These are phyloP conservation scores for Boletus rubropictus DNA, from an alignment of 768 basidiomycete genomes.

Conservation along the genomic window DNA sequence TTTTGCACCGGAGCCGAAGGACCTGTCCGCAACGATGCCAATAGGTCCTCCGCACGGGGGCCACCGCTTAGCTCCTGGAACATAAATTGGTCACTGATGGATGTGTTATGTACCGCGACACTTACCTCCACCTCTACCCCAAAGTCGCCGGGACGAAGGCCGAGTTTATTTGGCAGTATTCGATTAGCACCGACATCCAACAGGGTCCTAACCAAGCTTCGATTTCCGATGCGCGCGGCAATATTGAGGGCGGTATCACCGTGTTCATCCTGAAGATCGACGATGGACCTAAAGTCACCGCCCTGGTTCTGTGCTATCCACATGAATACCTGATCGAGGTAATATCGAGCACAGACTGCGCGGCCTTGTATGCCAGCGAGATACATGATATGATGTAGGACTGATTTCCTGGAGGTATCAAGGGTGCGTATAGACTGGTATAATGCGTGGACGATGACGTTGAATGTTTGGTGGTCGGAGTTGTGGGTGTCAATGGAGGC, in stretches of 20 bases:
- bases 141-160: conserved; percentile 89
- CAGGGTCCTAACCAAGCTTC: conserved; percentile 77
- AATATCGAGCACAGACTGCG: conserved; percentile 78
- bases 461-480: conserved; percentile 73
- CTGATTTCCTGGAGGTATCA: conserved; percentile 78
- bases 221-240: conserved; percentile 88
- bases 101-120: neutral
- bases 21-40: conserved; percentile 65
- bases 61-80: conserved; percentile 63
- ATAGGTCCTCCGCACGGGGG: conserved; percentile 72
- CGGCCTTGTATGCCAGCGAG: conserved; percentile 90
- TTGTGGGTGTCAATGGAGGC: conserved; percentile 87
- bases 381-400: conserved; percentile 87
- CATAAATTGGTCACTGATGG: neutral
- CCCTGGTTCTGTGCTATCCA: conserved; percentile 77
- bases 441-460: conserved; percentile 55
- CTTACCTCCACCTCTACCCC: conserved; percentile 87
- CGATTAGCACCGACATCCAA: conserved; percentile 92
- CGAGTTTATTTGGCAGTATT: conserved; percentile 84
- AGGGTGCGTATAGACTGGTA: conserved; percentile 78
- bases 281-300: conserved; percentile 70
- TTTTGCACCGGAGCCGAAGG: conserved; percentile 78
- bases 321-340: conserved; percentile 83
- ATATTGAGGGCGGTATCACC: conserved; percentile 96
- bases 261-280: conserved; percentile 90